Evolutionary conservation across 106 monocot genomes (phyloP).

Genomic region (Narthecium ossifragum): DNA sequence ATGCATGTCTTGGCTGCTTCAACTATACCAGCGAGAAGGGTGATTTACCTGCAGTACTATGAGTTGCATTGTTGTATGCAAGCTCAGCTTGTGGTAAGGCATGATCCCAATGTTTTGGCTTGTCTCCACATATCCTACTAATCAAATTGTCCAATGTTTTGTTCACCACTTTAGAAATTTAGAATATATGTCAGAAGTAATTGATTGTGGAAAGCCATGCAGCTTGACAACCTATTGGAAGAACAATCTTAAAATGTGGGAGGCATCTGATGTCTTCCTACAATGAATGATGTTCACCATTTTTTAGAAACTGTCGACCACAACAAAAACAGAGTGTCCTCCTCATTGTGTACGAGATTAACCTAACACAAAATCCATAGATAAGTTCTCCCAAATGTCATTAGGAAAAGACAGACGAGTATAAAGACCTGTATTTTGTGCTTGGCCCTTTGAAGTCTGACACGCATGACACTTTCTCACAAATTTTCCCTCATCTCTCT

Average conservation of each 20-base stretch:
- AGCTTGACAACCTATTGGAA: neutral
- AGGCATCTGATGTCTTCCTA: neutral
- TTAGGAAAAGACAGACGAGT: neutral
- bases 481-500: neutral
- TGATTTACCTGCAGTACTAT: neutral
- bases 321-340: neutral
- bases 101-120: neutral
- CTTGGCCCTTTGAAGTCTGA: neutral
- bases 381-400: conserved; percentile 1
- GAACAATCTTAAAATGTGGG: neutral
- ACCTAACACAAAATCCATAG: conserved; percentile 9
- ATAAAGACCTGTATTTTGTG: conserved; percentile 8
- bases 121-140: neutral
- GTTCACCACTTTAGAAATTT: neutral
- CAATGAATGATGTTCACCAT: neutral
- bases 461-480: neutral
- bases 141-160: neutral
- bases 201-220: neutral
- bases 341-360: neutral
- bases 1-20: neutral
- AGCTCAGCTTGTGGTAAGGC: neutral
- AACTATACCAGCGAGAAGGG: neutral
- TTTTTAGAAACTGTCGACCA: neutral
- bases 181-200: neutral
- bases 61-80: neutral